Conservation (phyloP, 805 yeast genomes). For the Saccharomycopsis sp. region DNA sequence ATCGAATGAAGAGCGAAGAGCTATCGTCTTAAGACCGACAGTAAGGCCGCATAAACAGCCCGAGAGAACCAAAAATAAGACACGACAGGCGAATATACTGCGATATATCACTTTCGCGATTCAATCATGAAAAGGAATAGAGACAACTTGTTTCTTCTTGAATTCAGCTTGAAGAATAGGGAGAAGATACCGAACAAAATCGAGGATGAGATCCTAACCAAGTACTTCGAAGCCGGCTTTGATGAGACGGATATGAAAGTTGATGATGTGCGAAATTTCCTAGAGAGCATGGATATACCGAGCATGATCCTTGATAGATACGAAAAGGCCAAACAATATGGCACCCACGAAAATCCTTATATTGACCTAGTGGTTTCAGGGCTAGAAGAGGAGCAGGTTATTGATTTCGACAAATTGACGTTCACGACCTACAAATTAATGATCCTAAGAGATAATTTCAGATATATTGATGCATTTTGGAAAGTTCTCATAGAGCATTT, state of each 20-base stretch:
- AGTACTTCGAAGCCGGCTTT: slow-evolving; percentile 18
- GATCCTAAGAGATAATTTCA: slow-evolving; percentile 9
- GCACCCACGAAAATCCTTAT: background rate
- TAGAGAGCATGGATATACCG: slow-evolving; percentile 9
- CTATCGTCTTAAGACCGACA: too few relatives aligned
- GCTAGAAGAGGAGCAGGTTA: slow-evolving; percentile 1
- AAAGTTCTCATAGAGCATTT: slow-evolving; percentile 8
- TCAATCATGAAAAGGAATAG: background rate
- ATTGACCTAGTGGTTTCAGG: background rate
- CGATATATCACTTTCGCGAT: background rate
- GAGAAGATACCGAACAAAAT: background rate
- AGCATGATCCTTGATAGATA: slow-evolving; percentile 7
- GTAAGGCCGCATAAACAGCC: background rate
- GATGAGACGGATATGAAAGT: slow-evolving; percentile 19
- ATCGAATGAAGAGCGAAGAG: too few relatives aligned
- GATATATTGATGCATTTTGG: slow-evolving; percentile 16
- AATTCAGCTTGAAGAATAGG: background rate
- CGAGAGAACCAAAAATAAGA: background rate
- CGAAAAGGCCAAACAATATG: background rate
- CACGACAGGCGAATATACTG: background rate
- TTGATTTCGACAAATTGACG: slow-evolving; percentile 17
- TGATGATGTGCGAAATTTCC: slow-evolving; percentile 8
- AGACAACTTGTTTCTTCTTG: background rate
- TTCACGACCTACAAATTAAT: slow-evolving; percentile 11
- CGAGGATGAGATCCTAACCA: slow-evolving; percentile 33